phyloP scores from a whole-genome alignment of 2,329 filamentous ascomycete genomes.

The Aspergillus sp. region DNA sequence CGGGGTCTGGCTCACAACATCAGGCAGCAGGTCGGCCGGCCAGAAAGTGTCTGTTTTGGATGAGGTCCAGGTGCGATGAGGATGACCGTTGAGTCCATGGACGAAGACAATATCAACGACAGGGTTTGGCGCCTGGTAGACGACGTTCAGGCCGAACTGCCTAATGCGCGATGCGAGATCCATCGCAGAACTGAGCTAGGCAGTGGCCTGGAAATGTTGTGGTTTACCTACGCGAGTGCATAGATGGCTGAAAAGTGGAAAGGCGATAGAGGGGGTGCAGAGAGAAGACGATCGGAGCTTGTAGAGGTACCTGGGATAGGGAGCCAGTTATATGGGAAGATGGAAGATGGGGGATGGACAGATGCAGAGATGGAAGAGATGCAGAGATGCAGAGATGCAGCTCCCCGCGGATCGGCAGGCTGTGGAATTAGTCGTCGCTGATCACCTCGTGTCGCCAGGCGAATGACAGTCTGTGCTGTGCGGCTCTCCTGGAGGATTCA shows the following conservation, averaged over 20 bases:
- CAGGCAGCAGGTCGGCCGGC: conserved; percentile 67
- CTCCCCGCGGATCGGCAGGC: not conserved
- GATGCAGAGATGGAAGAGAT: not conserved
- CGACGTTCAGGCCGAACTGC: conserved; percentile 43
- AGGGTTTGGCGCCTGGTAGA: conserved; percentile 39
- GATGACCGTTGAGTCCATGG: conserved; percentile 68
- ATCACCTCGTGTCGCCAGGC: not conserved
- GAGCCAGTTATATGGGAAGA: not conserved
- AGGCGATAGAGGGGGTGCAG: not conserved
- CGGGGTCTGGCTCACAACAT: conserved; percentile 55
- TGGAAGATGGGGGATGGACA: not conserved
- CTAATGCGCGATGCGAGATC: conserved; percentile 29
- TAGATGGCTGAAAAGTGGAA: not conserved
- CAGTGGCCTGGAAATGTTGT: not conserved
- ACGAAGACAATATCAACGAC: conserved; percentile 63
- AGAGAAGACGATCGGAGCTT: not conserved
- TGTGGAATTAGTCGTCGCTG: not conserved
- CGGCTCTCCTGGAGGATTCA: not conserved
- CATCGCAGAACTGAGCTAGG: conserved; percentile 15
- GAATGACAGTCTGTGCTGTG: not conserved
- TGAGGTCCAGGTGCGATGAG: conserved; percentile 63
- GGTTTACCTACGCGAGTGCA: not conserved
- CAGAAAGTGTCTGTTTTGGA: conserved; percentile 58
- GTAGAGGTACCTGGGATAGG: not conserved
- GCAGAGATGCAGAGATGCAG: not conserved